Evolutionary conservation across 1,284 basidiomycete genomes (phyloP).

Genomic region (Apiotrichum mycotoxinovorans): DNA sequence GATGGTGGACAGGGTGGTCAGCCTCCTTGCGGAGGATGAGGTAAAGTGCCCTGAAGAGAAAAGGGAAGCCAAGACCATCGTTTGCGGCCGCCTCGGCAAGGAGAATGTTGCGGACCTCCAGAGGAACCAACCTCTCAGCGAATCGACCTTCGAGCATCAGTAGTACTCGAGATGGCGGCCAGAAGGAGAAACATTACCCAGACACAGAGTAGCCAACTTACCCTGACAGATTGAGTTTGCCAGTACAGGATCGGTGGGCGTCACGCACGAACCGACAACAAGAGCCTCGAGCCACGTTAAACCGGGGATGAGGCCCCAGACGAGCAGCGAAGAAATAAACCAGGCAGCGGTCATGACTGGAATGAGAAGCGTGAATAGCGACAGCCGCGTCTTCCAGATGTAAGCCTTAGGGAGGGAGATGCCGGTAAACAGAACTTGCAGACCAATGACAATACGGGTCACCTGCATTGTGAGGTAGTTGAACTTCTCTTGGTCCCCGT

Average conservation of each 20-base stretch:
- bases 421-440: slow-evolving; percentile 95
- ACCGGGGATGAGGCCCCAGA: slow-evolving; percentile 81
- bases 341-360: slow-evolving; percentile 81
- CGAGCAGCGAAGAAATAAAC: slow-evolving; percentile 76
- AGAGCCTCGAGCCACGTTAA: slow-evolving; percentile 81
- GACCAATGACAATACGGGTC: slow-evolving; percentile 86
- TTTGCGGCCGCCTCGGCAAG: slow-evolving; percentile 49
- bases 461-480: slow-evolving; percentile 62
- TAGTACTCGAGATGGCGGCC: background rate
- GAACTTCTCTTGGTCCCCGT: slow-evolving; percentile 17
- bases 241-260: slow-evolving; percentile 92
- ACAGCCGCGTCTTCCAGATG: slow-evolving; percentile 79
- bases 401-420: slow-evolving; percentile 86
- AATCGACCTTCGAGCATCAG: slow-evolving; percentile 35
- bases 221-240: slow-evolving; percentile 59
- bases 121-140: slow-evolving; percentile 45
- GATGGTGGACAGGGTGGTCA: slow-evolving; percentile 39
- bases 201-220: slow-evolving; percentile 16
- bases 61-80: slow-evolving; percentile 91
- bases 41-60: slow-evolving; percentile 86
- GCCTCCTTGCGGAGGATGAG: slow-evolving; percentile 63
- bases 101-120: slow-evolving; percentile 46
- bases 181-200: too few relatives aligned
- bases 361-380: slow-evolving; percentile 73
- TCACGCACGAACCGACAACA: slow-evolving; percentile 86